Evolutionary conservation across 805 yeast genomes (phyloP).

Genomic region (Wickerhamomyces alni): DNA sequence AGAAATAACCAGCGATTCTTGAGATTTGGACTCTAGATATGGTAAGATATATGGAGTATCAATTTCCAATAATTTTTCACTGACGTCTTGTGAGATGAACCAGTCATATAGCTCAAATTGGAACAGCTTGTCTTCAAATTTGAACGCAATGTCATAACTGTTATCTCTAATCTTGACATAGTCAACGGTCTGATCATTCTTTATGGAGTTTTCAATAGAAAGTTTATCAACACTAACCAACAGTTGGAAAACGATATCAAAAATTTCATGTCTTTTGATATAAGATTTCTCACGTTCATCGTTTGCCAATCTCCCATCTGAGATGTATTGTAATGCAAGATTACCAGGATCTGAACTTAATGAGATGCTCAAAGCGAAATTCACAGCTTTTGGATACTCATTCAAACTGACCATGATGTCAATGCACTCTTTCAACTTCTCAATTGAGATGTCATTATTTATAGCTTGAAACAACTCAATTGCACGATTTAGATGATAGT

Average conservation of each 20-base stretch:
- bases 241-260: constrained; percentile 69
- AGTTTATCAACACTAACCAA: constrained; percentile 65
- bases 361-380: constrained; percentile 74
- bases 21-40: constrained; percentile 64
- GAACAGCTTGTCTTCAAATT: constrained; percentile 74
- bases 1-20: constrained; percentile 63
- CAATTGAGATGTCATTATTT: constrained; percentile 69
- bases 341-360: constrained; percentile 58
- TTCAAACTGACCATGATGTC: constrained; percentile 71
- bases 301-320: constrained; percentile 42
- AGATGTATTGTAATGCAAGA: constrained; percentile 48
- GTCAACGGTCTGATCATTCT: constrained; percentile 18
- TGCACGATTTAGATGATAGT: constrained; percentile 65
- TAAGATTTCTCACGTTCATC: constrained; percentile 48
- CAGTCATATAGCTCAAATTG: constrained; percentile 91
- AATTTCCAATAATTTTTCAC: constrained; percentile 70
- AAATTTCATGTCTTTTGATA: constrained; percentile 52
- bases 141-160: constrained; percentile 69
- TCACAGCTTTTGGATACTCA: constrained; percentile 80
- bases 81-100: constrained; percentile 73
- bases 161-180: constrained; percentile 55
- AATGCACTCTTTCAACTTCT: constrained; percentile 76
- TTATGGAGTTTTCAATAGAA: constrained; percentile 36
- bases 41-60: constrained; percentile 77
- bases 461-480: constrained; percentile 74